Evolutionary conservation across 2,329 filamentous ascomycete genomes (phyloP), one percentile per base, ranked within the genome.

Genomic region (Beauveria bassiana): DNA sequence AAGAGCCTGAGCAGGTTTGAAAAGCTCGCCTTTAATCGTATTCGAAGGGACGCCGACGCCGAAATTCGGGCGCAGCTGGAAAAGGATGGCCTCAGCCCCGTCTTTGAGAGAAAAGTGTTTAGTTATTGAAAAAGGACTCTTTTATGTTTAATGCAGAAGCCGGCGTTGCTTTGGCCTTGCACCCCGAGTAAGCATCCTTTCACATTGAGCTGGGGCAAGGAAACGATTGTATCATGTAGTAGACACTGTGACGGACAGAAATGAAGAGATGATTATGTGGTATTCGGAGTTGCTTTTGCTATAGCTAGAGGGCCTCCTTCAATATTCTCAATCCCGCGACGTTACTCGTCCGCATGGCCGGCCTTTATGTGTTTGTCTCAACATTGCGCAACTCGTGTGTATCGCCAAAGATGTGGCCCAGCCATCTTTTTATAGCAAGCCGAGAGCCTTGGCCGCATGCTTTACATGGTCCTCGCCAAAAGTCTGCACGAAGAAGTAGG

Each of bases 401-500:
- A 16, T 38, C 40, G 52, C 26, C n/a, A 20, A 18, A 18, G 3
- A 9, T 28, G 34, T 20, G 18, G 18, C 12, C 1, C 18, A n/a
- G 16, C 3, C 31, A 18, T 45, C 22, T 26, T 18, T 42, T 63
- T 66, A 71, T 50, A 76, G 46, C 24, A 61, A 68, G 22, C 72
- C 73, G 61, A 97, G 78, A 72, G 91, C 87, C 80, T 95, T 96
- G 66, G 93, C 93, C 63, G 92, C 92, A 77, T 96, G 91, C 69
- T 91, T 87, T 67, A 98, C 83, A 75, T 99, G 95, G 68, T 98
- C 93, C 70, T 90, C 88, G 49, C 88, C 85, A 73, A 99, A 99
- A 18, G 86, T 86, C 42, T 93, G 88, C 80, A 99, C 96, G 76
- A 96, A 97, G 77, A 86, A 99, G 79, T 99, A 99, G 65, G 91